Evolutionary conservation across 2,329 filamentous ascomycete genomes (phyloP), one percentile per base, ranked within the genome.

Genomic region (Alternaria brassicicola): DNA sequence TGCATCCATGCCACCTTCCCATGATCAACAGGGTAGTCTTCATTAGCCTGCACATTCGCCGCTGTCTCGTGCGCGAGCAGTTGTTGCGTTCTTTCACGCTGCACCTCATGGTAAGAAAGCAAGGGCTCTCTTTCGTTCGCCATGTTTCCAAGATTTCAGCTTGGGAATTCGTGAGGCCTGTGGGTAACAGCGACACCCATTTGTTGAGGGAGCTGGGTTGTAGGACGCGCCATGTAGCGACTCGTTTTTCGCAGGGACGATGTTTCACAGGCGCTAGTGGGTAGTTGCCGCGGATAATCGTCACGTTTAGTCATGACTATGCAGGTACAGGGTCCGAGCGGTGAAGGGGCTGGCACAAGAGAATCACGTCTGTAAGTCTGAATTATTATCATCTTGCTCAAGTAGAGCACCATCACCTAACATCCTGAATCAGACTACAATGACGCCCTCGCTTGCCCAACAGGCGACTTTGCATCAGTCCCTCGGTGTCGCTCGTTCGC

Each of bases 1-100:
- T 80, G 79, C 30, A 81, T 63, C 79, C 79, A 81, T 15, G 79
- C 78, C 38, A 61, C 68, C 13, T 73, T 60, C 2, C 79, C 79
- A 52, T 57, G 58, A 69, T 67, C 65, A 38, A 75, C 28, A 2
- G 56, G 56, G 23, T 64, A 64, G 31, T 60, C 57, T 10, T 52
- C 25, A 31, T 62, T 47, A 10, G 59, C 52, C 36, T 60, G 60
- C 25, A 57, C 54, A 26, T 43, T 57, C 10, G 55, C 43, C 13
- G 53, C 61, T 23, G 63, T 55, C 25, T 59, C 52, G 39, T 62
- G 62, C 13, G 64, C 55, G 5, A 52, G 60, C 13, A 57, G 31
- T 17, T 41, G 50, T 19, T 51, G 35, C 13, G 46, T 30, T 17
- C 49, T 51, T 57, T 55, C 15, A 42, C 48, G 25, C 48, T 57